phyloP scores from a whole-genome alignment of 345 rosid species.

The Camelina hispida region DNA sequence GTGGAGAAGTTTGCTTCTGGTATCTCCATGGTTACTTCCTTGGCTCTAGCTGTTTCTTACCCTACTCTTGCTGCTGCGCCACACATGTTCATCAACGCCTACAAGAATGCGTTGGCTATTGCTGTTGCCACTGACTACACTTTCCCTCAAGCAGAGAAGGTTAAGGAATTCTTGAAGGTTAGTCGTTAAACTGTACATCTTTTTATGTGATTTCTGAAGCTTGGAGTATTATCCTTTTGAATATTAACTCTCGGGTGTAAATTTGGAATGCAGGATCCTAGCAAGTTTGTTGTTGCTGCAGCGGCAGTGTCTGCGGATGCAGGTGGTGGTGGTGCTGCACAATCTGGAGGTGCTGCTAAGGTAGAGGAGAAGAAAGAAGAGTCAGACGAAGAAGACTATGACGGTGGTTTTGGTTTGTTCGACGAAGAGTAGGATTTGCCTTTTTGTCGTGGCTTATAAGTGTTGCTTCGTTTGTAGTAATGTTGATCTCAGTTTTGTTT shows the following conservation, averaged over 20 bases:
- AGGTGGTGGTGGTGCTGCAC: conserved; percentile 47
- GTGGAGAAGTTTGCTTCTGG: conserved; percentile 72
- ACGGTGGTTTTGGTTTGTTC: conserved; percentile 58
- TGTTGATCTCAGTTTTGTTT: background rate
- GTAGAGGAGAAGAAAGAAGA: conserved; percentile 79
- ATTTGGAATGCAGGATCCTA: conserved; percentile 62
- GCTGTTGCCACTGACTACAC: conserved; percentile 76
- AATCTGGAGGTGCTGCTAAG: conserved; percentile 51
- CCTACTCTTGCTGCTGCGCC: conserved; percentile 90
- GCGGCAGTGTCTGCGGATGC: conserved; percentile 47
- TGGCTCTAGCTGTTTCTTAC: conserved; percentile 75
- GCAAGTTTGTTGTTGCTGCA: conserved; percentile 70
- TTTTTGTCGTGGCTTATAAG: background rate
- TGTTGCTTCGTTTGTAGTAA: background rate
- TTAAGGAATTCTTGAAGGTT: conserved; percentile 82
- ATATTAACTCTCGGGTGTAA: background rate
- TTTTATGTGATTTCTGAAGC: background rate
- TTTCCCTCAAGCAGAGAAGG: conserved; percentile 80
- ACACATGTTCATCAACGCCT: conserved; percentile 86
- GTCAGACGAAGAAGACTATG: conserved; percentile 85
- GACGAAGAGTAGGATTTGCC: conserved; percentile 49
- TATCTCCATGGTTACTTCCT: conserved; percentile 75
- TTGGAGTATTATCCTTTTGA: background rate
- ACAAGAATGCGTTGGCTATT: conserved; percentile 76
- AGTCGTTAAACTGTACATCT: background rate